These are phyloP conservation scores for Penicillium hesseltinei DNA, from an alignment of 2,329 filamentous ascomycete genomes.

Conservation along the genomic window DNA sequence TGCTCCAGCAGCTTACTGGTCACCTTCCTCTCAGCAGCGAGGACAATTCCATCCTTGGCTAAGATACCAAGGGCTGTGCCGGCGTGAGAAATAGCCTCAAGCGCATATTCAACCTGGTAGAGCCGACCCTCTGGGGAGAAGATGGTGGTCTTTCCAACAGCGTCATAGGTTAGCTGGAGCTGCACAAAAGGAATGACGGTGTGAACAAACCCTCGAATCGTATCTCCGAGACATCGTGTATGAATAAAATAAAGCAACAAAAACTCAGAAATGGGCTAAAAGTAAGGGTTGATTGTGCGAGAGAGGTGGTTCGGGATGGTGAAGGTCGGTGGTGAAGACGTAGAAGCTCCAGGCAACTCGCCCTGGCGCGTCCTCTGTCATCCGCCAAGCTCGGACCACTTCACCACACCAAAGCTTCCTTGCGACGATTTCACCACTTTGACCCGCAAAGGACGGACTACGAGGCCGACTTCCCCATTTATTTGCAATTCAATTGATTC, in stretches of 20 bases:
- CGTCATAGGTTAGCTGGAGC: conserved; percentile 39
- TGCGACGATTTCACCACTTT: conserved; percentile 12
- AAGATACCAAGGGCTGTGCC: conserved; percentile 95
- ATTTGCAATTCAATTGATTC: background rate
- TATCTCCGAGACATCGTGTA: conserved; percentile 88
- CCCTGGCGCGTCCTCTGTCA: conserved; percentile 39
- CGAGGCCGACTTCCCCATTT: background rate
- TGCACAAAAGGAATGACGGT: conserved; percentile 23
- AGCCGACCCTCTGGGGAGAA: conserved; percentile 98
- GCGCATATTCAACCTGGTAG: conserved; percentile 98
- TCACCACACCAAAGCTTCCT: conserved; percentile 29
- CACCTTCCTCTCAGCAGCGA: conserved; percentile 97
- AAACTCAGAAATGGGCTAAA: conserved; percentile 12
- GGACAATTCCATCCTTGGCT: conserved; percentile 95
- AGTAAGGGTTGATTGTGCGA: conserved; percentile 18
- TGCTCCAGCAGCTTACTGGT: conserved; percentile 99
- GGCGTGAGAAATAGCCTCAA: conserved; percentile 97
- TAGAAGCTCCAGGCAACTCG: conserved; percentile 40
- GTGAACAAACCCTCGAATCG: conserved; percentile 79
- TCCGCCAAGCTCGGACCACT: conserved; percentile 42
- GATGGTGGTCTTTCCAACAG: conserved; percentile 78
- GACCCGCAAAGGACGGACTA: conserved; percentile 5
- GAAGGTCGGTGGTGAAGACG: conserved; percentile 27
- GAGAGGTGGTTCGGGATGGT: conserved; percentile 21
- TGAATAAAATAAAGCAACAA: conserved; percentile 11